These are phyloP conservation scores for Amanita pallidorosea DNA, from an alignment of 768 basidiomycete species.

Conservation along the genomic window DNA sequence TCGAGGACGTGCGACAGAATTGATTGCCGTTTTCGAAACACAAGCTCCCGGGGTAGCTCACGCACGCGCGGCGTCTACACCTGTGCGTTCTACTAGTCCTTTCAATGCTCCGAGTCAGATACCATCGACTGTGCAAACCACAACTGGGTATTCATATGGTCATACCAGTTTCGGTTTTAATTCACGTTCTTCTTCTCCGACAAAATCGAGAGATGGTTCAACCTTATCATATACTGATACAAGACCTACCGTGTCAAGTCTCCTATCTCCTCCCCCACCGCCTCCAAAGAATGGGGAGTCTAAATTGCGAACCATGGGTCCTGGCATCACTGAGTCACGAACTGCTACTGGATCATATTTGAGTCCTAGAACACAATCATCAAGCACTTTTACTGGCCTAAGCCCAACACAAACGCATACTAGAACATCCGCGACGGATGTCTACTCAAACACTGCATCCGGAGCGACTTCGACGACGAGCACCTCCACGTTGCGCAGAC, in stretches of 20 bases:
- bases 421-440: constrained; percentile 16
- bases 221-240: constrained; percentile 26
- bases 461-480: constrained; percentile 24
- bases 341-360: constrained; percentile 17
- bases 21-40: constrained; percentile 65
- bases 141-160: constrained; percentile 20
- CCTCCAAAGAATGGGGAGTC: constrained; percentile 6
- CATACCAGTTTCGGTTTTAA: constrained; percentile 24
- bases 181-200: constrained; percentile 36
- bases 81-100: constrained; percentile 29
- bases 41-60: constrained; percentile 34
- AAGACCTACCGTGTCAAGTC: constrained; percentile 11
- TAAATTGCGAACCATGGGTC: constrained; percentile 3
- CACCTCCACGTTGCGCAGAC: constrained; percentile 46
- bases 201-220: constrained; percentile 26
- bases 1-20: constrained; percentile 52
- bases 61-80: constrained; percentile 42
- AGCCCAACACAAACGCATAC: constrained; percentile 20
- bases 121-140: constrained; percentile 14
- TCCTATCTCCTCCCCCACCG: constrained; percentile 11
- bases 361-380: constrained; percentile 20
- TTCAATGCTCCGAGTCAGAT: constrained; percentile 15
- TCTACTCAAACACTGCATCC: constrained; percentile 21
- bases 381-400: constrained; percentile 29
- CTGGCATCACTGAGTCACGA: constrained; percentile 9